phyloP scores from a whole-genome alignment of 2,329 filamentous ascomycete genomes.

The Calonectria hongkongensis region DNA sequence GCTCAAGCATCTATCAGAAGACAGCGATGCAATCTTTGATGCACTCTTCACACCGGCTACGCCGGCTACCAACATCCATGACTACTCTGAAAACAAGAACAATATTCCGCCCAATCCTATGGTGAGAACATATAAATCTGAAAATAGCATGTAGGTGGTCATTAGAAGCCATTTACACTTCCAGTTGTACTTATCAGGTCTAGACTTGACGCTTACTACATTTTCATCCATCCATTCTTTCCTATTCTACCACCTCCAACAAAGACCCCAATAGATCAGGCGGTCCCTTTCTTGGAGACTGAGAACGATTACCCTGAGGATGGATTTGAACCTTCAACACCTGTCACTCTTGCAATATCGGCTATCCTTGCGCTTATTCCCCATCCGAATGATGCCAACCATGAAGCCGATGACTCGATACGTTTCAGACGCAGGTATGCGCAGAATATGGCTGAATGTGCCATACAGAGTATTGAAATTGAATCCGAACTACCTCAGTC shows the following conservation, averaged over 20 bases:
- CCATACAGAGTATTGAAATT: constrained; percentile 17
- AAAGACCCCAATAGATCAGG: not conserved
- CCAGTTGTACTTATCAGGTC: not conserved
- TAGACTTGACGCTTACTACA: constrained; percentile 12
- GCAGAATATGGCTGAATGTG: constrained; percentile 15
- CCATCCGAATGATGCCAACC: not conserved
- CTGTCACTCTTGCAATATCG: constrained; percentile 4
- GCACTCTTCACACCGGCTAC: constrained; percentile 11
- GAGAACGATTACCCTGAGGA: not conserved
- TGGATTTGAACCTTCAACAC: constrained; percentile 10
- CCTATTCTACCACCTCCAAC: constrained; percentile 9
- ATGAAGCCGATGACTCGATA: not conserved
- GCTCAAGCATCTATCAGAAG: constrained; percentile 1
- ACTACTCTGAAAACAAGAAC: not conserved
- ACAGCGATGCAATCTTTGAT: constrained; percentile 19
- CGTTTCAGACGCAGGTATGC: constrained; percentile 7
- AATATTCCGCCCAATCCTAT: not conserved
- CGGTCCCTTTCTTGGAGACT: not conserved
- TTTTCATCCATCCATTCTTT: constrained; percentile 20
- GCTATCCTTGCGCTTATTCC: constrained; percentile 15
- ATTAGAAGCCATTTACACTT: not conserved
- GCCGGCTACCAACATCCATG: not conserved
- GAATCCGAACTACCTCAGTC: constrained; percentile 6
- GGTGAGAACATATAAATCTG: constrained; percentile 2
- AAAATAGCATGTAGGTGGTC: not conserved